These are phyloP conservation scores for Metschnikowia reukaufii DNA, from an alignment of 805 yeast genomes.

Conservation along the genomic window DNA sequence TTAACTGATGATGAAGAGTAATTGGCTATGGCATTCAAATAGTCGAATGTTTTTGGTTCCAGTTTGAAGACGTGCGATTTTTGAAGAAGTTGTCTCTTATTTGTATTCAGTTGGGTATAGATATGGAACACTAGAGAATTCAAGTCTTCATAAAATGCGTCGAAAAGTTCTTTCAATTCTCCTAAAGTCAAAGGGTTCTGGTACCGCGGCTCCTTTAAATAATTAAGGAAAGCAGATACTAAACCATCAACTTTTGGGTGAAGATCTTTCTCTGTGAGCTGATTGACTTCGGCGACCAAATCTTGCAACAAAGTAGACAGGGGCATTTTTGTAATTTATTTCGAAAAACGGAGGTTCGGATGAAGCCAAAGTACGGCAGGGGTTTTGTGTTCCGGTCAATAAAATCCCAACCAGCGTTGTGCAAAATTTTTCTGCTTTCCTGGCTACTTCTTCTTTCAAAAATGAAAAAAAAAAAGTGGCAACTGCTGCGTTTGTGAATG, in stretches of 20 bases:
- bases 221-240: conserved; percentile 30
- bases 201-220: conserved; percentile 44
- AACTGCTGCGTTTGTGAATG: neutral
- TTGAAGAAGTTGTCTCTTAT: conserved; percentile 39
- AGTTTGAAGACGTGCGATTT: conserved; percentile 28
- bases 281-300: conserved; percentile 27
- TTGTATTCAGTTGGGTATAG: conserved; percentile 39
- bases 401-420: too few relatives aligned
- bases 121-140: conserved; percentile 32
- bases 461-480: neutral
- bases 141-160: conserved; percentile 38
- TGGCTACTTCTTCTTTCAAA: too few relatives aligned
- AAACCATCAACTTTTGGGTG: conserved; percentile 31
- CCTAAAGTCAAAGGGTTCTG: conserved; percentile 39
- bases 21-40: conserved; percentile 42
- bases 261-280: conserved; percentile 17
- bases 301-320: conserved; percentile 7
- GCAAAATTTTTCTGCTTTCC: too few relatives aligned
- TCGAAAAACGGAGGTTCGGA: too few relatives aligned
- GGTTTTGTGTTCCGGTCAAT: too few relatives aligned
- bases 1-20: conserved; percentile 38
- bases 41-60: conserved; percentile 36
- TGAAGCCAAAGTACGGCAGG: too few relatives aligned
- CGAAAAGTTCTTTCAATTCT: conserved; percentile 36
- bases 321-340: neutral